Percentiles rank a stretch among this genome's conserved stretches.
Evolutionary conservation across 306 rosid genomes (phyloP).

Genomic region (Ammopiptanthus mongolicus): DNA sequence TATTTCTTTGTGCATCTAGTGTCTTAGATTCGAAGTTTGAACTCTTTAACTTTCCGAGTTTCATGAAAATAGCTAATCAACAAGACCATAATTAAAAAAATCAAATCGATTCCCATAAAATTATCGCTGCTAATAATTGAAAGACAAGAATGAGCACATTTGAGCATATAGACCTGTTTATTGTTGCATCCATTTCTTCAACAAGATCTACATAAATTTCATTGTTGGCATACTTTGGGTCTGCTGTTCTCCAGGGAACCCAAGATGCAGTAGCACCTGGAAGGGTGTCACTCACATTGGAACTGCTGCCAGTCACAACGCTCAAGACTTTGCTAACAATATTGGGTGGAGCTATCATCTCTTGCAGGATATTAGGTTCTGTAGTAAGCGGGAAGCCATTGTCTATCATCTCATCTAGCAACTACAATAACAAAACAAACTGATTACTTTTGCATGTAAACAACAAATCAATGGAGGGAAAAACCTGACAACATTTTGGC

Average conservation of each 20-base stretch:
- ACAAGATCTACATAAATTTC: constrained; percentile 88
- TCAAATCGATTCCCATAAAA: not conserved
- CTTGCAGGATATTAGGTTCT: constrained; percentile 84
- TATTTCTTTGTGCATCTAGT: not conserved
- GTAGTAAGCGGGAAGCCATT: constrained; percentile 97
- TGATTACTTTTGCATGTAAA: not conserved
- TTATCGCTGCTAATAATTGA: constrained; percentile 3
- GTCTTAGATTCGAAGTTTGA: not conserved
- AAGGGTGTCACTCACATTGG: constrained; percentile 84
- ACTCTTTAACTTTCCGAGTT: not conserved
- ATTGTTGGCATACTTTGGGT: constrained; percentile 67
- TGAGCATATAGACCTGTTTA: constrained; percentile 56
- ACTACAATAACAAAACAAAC: constrained; percentile 42
- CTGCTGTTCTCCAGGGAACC: constrained; percentile 83
- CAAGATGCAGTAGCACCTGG: constrained; percentile 76
- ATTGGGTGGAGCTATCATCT: constrained; percentile 94
- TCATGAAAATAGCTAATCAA: not conserved
- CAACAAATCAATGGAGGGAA: not conserved
- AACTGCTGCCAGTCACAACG: constrained; percentile 86
- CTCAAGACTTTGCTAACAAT: constrained; percentile 87
- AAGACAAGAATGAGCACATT: constrained; percentile 8
- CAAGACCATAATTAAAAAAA: not conserved
- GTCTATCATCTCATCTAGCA: constrained; percentile 99
- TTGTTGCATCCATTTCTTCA: constrained; percentile 84
- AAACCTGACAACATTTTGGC: not conserved